Conservation (phyloP, 345 rosid species). For the Viola odorata region DNA sequence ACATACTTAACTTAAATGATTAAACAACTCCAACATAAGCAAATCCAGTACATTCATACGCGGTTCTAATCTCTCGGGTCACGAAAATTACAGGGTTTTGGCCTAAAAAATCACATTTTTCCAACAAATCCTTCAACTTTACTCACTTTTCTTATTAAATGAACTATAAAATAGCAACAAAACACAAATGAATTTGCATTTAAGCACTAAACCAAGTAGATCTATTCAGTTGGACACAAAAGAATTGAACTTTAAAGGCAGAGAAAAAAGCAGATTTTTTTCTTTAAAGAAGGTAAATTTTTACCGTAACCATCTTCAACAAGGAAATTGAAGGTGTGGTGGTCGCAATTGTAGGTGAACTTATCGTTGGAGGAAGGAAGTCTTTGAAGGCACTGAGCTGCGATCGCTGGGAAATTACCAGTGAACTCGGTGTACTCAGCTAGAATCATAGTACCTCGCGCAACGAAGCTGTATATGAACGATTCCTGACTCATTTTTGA, state of each 20-base stretch:
- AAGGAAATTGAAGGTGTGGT: slow-evolving; percentile 94
- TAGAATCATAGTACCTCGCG: slow-evolving; percentile 84
- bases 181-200: too few relatives aligned
- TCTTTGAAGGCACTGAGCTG: slow-evolving; percentile 84
- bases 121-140: too few relatives aligned
- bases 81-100: too few relatives aligned
- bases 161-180: too few relatives aligned
- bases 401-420: slow-evolving; percentile 94
- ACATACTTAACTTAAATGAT: too few relatives aligned
- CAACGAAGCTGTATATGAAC: slow-evolving; percentile 95
- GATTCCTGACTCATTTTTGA: slow-evolving; percentile 68
- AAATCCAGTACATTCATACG: too few relatives aligned
- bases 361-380: slow-evolving; percentile 88
- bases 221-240: slow-evolving; percentile 14
- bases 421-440: slow-evolving; percentile 98
- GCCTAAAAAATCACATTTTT: too few relatives aligned
- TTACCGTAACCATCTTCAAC: slow-evolving; percentile 89
- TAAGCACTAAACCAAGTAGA: slow-evolving; percentile 7
- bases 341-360: slow-evolving; percentile 97
- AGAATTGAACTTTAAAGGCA: background rate
- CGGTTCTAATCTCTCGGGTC: too few relatives aligned
- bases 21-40: too few relatives aligned
- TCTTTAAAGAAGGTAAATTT: background rate
- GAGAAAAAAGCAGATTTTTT: too few relatives aligned
- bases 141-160: too few relatives aligned